Base-by-base conservation (phyloP, 768 basidiomycete species). In the Mycena latifolia region DNA sequence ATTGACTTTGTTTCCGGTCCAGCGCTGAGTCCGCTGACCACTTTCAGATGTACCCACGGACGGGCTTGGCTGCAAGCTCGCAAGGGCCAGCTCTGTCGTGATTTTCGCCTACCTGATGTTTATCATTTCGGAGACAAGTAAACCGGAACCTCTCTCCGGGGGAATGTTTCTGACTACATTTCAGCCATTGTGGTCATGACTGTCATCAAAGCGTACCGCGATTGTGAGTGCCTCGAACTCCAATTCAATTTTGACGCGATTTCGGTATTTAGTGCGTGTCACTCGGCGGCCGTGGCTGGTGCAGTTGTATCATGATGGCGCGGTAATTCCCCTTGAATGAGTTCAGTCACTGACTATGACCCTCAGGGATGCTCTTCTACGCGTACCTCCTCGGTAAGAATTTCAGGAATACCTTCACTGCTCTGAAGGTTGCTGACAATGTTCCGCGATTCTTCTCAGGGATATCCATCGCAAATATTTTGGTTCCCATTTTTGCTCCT, bases 341-440 rank as follows among this genome's bases (percentile, higher is more conserved):
- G 20, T 2, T 18, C n/a, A 25, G n/a, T 47, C 39, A 25, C 2
- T 18, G 10, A 57, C 31, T 41, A 12, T 46, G 14, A 48, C 22
- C 11, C 27, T 29, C n/a, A 82, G 81, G 81, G 8, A 70, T 82
- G 41, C 35, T 82, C 17, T 84, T 81, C 61, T 82, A 82, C 61
- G 41, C 77, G 22, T 82, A 77, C 60, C 70, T 80, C 56, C 81
- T 82, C 53, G 39, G 78, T 71, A n/a, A 59, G 27, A 8, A 11
- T 47, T 24, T 47, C 22, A 14, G 2, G 24, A 25, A 47, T 10
- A 29, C 3, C 37, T 18, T 4, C 17, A 15, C 37, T 18, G 6
- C 7, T 14, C 8, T 39, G 7, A 5, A 39, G 33, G n/a, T 46
- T 10, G n/a, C 25, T 27, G 10, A 47, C 46, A 11, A 27, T 10